Base-by-base conservation (phyloP, 176 grass and related monocot species). In the Eremochloa ophiuroides region DNA sequence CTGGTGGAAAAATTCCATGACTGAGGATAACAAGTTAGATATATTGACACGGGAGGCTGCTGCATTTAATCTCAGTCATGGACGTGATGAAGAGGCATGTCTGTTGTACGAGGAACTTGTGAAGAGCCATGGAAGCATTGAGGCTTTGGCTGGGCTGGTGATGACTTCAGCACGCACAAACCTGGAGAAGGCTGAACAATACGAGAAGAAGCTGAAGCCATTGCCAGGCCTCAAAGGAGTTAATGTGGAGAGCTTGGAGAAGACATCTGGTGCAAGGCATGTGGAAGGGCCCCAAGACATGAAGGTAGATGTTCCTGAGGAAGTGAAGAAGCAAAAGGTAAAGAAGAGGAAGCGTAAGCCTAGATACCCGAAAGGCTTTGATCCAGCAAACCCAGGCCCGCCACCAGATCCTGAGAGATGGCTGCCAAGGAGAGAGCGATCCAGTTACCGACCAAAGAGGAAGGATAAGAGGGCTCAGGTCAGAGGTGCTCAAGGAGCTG, bases 271-370 rank as follows among this genome's bases (percentile, higher is more conserved):
- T 72, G 91, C 93, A 73, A 95, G 94, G 55, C 76, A 91, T 86
- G 84, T 93, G 40, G 91, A 95, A 69, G 77, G 61, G 60, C 5
- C 73, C 26, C 81, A 93, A 67, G 30, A 40, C 30, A 23, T 83
- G 76, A 91, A 87, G 56, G 76, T 87, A 26, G 92, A 99, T 33
- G 59, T 67, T 72, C 29, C 82, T 3, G 93, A 91, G 2, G 93
- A 98, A 73, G 78, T 87, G 73, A 89, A 93, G 71, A 95, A 93
- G 81, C 82, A 84, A 10, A 98, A 93, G 75, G 78, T 88, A 38
- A 98, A 95, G 88, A 94, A 93, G 82, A 93, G 92, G 72, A 93
- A 95, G 90, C 77, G 92, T 75, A 98, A 95, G 77, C 95, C 92
- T 50, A 88, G 66, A 71, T 98, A 89, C 62, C 95, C 92, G 7